Evolutionary conservation across 2,329 filamentous ascomycete genomes (phyloP).

Genomic region (Clonostachys solani): DNA sequence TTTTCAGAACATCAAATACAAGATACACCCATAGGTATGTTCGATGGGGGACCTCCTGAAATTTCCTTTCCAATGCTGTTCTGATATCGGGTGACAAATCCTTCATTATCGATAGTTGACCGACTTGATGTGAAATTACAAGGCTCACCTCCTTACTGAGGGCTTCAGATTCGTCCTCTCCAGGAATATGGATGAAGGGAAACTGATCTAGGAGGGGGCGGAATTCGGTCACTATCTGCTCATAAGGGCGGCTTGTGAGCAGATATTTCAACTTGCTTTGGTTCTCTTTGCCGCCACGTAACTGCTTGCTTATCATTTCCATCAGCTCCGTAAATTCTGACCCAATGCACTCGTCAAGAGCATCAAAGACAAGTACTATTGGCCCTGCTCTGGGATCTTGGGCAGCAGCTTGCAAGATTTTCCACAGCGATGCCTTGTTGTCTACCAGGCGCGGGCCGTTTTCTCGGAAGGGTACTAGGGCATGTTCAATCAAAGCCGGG

Average conservation of each 20-base stretch:
- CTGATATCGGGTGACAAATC: slow-evolving; percentile 8
- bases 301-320: slow-evolving; percentile 2
- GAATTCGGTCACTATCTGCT: slow-evolving; percentile 17
- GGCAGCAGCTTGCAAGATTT: slow-evolving; percentile 18
- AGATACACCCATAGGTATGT: slow-evolving; percentile 32
- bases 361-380: slow-evolving; percentile 30
- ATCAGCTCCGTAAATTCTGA: slow-evolving; percentile 14
- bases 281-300: not conserved
- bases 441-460: slow-evolving; percentile 18
- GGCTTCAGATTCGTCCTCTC: slow-evolving; percentile 24
- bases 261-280: slow-evolving; percentile 21
- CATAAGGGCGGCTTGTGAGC: slow-evolving; percentile 27
- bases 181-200: slow-evolving; percentile 23
- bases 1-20: slow-evolving; percentile 21
- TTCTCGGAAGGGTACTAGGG: slow-evolving; percentile 12
- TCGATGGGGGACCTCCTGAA: slow-evolving; percentile 14
- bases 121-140: slow-evolving; percentile 21
- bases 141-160: slow-evolving; percentile 27
- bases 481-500: slow-evolving; percentile 22
- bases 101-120: slow-evolving; percentile 9
- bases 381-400: slow-evolving; percentile 16
- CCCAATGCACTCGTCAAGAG: slow-evolving; percentile 28
- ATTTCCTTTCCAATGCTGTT: slow-evolving; percentile 7
- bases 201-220: slow-evolving; percentile 8
- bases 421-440: slow-evolving; percentile 19